phyloP scores from a whole-genome alignment of 2,329 filamentous ascomycete species.

The Pyrenophora teres region DNA sequence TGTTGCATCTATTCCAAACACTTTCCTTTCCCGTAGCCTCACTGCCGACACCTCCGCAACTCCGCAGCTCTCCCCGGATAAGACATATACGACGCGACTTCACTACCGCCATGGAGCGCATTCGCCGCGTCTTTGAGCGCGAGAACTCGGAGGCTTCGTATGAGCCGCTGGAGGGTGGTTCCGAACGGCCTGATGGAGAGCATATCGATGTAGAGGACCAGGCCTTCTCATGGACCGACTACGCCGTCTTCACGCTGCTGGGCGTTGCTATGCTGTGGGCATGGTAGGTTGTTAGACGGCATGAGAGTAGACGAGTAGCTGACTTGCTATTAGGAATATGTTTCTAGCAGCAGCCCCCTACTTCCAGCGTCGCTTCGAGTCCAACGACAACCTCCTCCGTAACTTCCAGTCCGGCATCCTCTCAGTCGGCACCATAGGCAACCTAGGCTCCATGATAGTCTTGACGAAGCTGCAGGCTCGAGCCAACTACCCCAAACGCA shows the following conservation, averaged over 20 bases:
- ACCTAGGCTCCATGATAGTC: slow-evolving; percentile 74
- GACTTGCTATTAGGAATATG: slow-evolving; percentile 77
- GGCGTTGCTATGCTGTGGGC: slow-evolving; percentile 97
- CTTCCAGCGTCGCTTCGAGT: slow-evolving; percentile 80
- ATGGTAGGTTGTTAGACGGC: slow-evolving; percentile 64
- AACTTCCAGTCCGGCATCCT: slow-evolving; percentile 92
- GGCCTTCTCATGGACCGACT: slow-evolving; percentile 82
- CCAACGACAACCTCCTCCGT: slow-evolving; percentile 70
- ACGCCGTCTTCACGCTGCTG: slow-evolving; percentile 80
- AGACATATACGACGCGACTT: slow-evolving; percentile 4
- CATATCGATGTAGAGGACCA: slow-evolving; percentile 34
- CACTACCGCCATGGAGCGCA: slow-evolving; percentile 40
- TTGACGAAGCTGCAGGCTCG: slow-evolving; percentile 79
- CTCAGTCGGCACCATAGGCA: slow-evolving; percentile 82
- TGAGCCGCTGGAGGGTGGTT: slow-evolving; percentile 47
- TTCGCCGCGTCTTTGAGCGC: slow-evolving; percentile 39
- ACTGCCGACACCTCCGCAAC: slow-evolving; percentile 1
- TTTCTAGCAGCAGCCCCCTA: slow-evolving; percentile 94
- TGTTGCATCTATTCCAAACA: not conserved
- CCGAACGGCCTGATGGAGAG: slow-evolving; percentile 41
- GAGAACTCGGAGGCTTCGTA: slow-evolving; percentile 37
- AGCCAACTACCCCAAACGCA: slow-evolving; percentile 87
- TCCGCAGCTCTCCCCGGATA: slow-evolving; percentile 9
- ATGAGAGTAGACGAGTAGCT: slow-evolving; percentile 6
- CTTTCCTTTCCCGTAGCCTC: slow-evolving; percentile 15